These are phyloP conservation scores for Botrytis elliptica DNA, from an alignment of 2,329 filamentous ascomycete species.

Conservation along the genomic window DNA sequence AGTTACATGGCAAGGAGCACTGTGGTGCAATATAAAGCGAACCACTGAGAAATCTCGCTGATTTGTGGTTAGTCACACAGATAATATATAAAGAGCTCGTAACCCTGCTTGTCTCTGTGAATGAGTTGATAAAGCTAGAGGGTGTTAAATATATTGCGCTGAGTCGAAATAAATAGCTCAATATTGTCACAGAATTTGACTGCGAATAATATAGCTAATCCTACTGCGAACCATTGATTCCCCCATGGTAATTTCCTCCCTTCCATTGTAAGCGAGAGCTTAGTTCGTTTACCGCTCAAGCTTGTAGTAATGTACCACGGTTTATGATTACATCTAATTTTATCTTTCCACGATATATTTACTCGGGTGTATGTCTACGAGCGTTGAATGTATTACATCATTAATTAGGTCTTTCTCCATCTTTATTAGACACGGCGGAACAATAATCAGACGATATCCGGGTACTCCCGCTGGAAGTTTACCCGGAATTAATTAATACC, in stretches of 20 bases:
- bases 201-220: background rate
- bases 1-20: accelerated
- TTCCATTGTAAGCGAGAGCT: background rate
- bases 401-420: background rate
- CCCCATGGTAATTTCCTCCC: background rate
- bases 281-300: background rate
- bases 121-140: background rate
- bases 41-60: background rate
- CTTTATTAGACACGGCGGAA: background rate
- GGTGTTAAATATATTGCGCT: background rate
- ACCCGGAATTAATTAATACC: background rate
- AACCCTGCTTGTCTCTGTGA: background rate
- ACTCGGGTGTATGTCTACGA: background rate
- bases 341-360: background rate
- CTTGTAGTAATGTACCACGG: background rate
- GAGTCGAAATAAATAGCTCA: background rate
- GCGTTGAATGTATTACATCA: background rate
- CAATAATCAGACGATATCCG: background rate
- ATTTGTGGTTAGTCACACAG: background rate
- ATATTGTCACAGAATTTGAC: background rate
- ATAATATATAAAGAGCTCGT: accelerated
- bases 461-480: background rate
- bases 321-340: background rate
- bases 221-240: background rate
- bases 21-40: background rate